phyloP scores from a whole-genome alignment of 2,329 filamentous ascomycete species.

The Arthrobotrys musiformis region DNA sequence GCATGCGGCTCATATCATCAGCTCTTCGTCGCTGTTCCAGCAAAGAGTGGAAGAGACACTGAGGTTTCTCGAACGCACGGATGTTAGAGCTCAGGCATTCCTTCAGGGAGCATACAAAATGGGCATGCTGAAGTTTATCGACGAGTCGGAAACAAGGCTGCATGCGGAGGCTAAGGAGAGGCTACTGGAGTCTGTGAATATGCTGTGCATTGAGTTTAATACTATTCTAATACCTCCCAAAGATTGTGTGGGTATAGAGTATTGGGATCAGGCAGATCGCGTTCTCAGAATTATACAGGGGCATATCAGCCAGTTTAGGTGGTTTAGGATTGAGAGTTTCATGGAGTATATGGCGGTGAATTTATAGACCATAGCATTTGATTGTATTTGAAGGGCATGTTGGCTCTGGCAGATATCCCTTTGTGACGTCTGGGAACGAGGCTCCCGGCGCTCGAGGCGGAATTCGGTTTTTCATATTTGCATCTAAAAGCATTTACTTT shows the following conservation, averaged over 20 bases:
- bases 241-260: conserved; percentile 34
- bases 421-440: too few species aligned
- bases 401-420: too few species aligned
- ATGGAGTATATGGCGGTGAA: conserved; percentile 27
- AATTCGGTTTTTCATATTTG: too few species aligned
- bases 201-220: neutral
- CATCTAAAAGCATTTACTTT: too few species aligned
- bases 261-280: conserved; percentile 16
- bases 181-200: neutral
- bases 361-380: neutral
- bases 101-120: conserved; percentile 33
- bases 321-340: conserved; percentile 27
- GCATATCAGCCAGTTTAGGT: conserved; percentile 11
- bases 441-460: too few species aligned
- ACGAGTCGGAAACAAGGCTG: neutral
- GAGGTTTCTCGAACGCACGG: conserved; percentile 30
- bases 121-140: conserved; percentile 31
- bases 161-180: neutral
- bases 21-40: conserved; percentile 34
- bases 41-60: conserved; percentile 35
- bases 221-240: conserved; percentile 15
- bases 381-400: too few species aligned
- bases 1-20: conserved; percentile 3
- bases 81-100: conserved; percentile 31
- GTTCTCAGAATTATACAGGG: conserved; percentile 14